phyloP scores from a whole-genome alignment of 2,329 filamentous ascomycete species.

The Leptographium radiaticola region DNA sequence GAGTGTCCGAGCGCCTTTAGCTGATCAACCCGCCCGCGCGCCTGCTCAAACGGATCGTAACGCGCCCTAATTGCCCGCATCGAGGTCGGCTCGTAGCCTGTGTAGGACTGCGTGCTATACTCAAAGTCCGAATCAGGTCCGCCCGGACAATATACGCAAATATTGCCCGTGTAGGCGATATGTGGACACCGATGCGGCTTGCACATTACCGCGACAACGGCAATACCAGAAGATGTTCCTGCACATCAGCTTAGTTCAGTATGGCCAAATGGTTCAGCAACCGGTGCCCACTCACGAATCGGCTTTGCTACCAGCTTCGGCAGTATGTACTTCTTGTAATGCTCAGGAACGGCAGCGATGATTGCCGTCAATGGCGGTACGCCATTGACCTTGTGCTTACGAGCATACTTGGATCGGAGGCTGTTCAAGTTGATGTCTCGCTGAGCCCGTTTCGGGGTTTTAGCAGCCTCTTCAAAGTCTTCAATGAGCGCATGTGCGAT shows the following conservation, averaged over 20 bases:
- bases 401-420: slow-evolving; percentile 73
- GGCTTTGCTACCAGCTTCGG: slow-evolving; percentile 95
- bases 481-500: slow-evolving; percentile 90
- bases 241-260: slow-evolving; percentile 3
- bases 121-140: slow-evolving; percentile 98
- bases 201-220: slow-evolving; percentile 98
- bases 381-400: slow-evolving; percentile 80
- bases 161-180: slow-evolving; percentile 96
- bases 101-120: slow-evolving; percentile 98
- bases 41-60: slow-evolving; percentile 97
- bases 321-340: slow-evolving; percentile 98
- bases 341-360: slow-evolving; percentile 95
- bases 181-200: slow-evolving; percentile 96
- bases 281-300: slow-evolving; percentile 46
- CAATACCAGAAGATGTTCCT: slow-evolving; percentile 92
- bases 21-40: slow-evolving; percentile 88
- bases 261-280: background rate
- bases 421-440: slow-evolving; percentile 90
- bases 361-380: slow-evolving; percentile 92
- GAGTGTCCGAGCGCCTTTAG: slow-evolving; percentile 91
- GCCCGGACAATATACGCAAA: slow-evolving; percentile 96
- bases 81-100: slow-evolving; percentile 93
- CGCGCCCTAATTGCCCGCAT: slow-evolving; percentile 96
- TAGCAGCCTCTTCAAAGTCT: slow-evolving; percentile 66
- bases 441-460: slow-evolving; percentile 57